Conservation (phyloP, 257 asterid genomes). For the Haberlea rhodopensis region DNA sequence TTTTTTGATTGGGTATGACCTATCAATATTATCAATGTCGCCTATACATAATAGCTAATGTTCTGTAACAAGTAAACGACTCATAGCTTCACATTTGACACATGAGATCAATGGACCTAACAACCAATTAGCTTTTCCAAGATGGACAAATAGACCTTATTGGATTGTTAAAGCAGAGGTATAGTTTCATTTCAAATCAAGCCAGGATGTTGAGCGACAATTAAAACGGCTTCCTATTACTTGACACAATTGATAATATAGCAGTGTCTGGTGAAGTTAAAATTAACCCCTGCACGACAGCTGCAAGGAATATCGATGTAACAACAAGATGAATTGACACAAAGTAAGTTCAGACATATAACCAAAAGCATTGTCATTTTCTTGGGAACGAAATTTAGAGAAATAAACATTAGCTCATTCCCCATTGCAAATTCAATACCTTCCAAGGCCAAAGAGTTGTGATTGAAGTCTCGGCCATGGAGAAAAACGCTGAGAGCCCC, state of each 20-base stretch:
- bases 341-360: too few species aligned
- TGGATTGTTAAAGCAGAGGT: too few species aligned
- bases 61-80: neutral
- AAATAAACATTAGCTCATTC: neutral
- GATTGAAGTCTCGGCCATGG: conserved; percentile 98
- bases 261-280: too few species aligned
- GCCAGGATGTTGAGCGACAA: neutral
- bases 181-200: too few species aligned
- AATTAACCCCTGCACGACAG: too few species aligned
- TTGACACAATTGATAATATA: neutral
- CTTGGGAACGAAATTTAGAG: too few species aligned
- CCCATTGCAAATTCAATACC: conserved; percentile 39
- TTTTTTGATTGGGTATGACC: too few species aligned
- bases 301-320: too few species aligned
- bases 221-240: neutral
- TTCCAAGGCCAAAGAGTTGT: conserved; percentile 99
- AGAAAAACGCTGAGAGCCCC: conserved; percentile 94
- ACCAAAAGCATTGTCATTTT: too few species aligned
- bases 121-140: conserved; percentile 11
- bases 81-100: conserved; percentile 9
- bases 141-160: conserved; percentile 6
- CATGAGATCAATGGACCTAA: conserved; percentile 1
- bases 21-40: too few species aligned
- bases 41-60: too few species aligned
- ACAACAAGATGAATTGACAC: too few species aligned